A percentile compares a stretch with the other conserved stretches of the same genome.
Evolutionary conservation across 768 basidiomycete species (phyloP).

Genomic region (Boletus sp.): DNA sequence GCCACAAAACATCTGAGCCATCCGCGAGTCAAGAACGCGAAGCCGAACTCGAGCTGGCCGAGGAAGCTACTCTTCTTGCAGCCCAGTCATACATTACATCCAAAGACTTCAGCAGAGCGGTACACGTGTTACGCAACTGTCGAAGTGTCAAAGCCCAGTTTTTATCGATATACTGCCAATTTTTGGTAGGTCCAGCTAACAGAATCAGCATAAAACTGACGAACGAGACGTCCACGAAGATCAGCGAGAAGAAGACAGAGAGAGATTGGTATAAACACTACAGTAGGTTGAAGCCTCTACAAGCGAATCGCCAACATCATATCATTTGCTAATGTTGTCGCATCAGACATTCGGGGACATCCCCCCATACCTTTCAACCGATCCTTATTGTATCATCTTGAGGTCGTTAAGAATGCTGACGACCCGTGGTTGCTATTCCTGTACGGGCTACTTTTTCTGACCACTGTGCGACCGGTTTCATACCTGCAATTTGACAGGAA

Average conservation of each 20-base stretch:
- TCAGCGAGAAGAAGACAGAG: slow-evolving; percentile 78
- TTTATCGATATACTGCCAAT: slow-evolving; percentile 75
- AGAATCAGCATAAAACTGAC: slow-evolving; percentile 4
- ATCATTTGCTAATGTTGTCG: slow-evolving; percentile 1
- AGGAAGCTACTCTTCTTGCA: slow-evolving; percentile 70
- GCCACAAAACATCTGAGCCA: slow-evolving; percentile 3
- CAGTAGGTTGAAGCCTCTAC: slow-evolving; percentile 43
- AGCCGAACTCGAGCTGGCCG: slow-evolving; percentile 51
- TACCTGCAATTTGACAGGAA: slow-evolving; percentile 49
- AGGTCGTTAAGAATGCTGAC: slow-evolving; percentile 50
- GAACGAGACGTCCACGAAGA: slow-evolving; percentile 41
- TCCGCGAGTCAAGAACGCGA: slow-evolving; percentile 38
- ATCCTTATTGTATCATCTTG: slow-evolving; percentile 56
- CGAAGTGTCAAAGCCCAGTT: slow-evolving; percentile 74
- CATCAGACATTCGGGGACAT: slow-evolving; percentile 65
- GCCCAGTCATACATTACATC: slow-evolving; percentile 73
- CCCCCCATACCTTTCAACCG: slow-evolving; percentile 65
- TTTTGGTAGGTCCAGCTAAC: slow-evolving; percentile 60
- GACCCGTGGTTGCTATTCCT: slow-evolving; percentile 87
- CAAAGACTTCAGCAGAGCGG: slow-evolving; percentile 76
- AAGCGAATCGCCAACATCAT: not conserved
- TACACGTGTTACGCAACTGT: slow-evolving; percentile 61
- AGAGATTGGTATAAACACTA: slow-evolving; percentile 84
- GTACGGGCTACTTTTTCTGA: slow-evolving; percentile 37
- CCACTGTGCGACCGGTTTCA: not conserved